A percentile compares a stretch with the other conserved stretches of the same genome.
These are phyloP conservation scores for Scheffersomyces lignosus DNA, from an alignment of 805 yeast genomes.

Conservation along the genomic window DNA sequence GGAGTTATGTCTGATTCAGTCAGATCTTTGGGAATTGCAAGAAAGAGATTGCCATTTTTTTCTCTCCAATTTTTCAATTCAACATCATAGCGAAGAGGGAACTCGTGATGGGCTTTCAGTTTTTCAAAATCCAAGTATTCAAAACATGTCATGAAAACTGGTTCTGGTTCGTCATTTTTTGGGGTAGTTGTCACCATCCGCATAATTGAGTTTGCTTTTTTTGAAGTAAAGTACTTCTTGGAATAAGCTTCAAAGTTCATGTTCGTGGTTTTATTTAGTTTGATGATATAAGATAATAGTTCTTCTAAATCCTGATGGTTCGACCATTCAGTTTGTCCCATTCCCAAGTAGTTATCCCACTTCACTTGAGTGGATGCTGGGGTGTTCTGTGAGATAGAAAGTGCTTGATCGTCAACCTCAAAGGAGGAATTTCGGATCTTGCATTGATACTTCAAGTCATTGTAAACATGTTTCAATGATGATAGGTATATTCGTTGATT, in stretches of 20 bases:
- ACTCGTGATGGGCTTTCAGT: too few relatives aligned
- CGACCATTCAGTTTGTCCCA: slow-evolving; percentile 29
- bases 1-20: too few relatives aligned
- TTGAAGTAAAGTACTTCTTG: not conserved
- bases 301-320: slow-evolving; percentile 29
- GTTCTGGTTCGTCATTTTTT: too few relatives aligned
- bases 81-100: too few relatives aligned
- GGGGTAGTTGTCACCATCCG: too few relatives aligned
- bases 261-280: slow-evolving; percentile 14
- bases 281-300: slow-evolving; percentile 28
- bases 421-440: slow-evolving; percentile 28
- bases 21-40: too few relatives aligned
- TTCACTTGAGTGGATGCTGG: slow-evolving; percentile 2
- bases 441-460: slow-evolving; percentile 57
- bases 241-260: slow-evolving; percentile 3
- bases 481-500: slow-evolving; percentile 35
- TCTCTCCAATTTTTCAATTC: too few relatives aligned
- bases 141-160: slow-evolving; percentile 2
- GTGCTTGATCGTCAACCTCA: slow-evolving; percentile 1
- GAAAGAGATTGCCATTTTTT: too few relatives aligned
- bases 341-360: slow-evolving; percentile 14
- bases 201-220: not conserved
- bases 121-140: slow-evolving; percentile 12
- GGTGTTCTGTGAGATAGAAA: slow-evolving; percentile 7
- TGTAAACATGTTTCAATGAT: slow-evolving; percentile 55